Conservation (phyloP, 169 alveolate species). For the Eimeria brunetti region DNA sequence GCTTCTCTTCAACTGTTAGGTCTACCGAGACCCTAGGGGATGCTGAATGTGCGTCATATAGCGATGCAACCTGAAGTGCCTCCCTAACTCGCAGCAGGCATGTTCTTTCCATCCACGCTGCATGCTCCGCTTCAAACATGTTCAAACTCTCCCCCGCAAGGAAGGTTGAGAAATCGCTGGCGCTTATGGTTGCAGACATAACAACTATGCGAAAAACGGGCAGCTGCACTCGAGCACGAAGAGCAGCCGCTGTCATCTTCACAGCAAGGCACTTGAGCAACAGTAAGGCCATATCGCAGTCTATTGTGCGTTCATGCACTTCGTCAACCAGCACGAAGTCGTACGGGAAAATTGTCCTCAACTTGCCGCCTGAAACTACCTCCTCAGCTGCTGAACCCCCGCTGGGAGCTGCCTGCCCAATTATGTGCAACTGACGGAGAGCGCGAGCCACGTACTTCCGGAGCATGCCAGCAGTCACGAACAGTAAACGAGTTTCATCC, state of each 20-base stretch:
- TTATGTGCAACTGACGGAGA: slow-evolving; percentile 8
- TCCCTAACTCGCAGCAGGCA: slow-evolving; percentile 15
- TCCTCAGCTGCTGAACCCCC: background rate
- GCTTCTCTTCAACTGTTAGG: background rate
- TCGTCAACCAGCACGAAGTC: slow-evolving; percentile 50
- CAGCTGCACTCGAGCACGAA: slow-evolving; percentile 26
- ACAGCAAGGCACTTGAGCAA: slow-evolving; percentile 25
- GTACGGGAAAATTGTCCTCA: slow-evolving; percentile 13
- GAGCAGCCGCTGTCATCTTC: slow-evolving; percentile 25
- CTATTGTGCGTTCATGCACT: slow-evolving; percentile 32
- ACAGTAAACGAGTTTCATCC: slow-evolving; percentile 24
- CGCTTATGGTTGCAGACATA: slow-evolving; percentile 42
- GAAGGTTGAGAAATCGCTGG: slow-evolving; percentile 19
- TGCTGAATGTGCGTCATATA: background rate
- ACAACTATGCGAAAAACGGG: slow-evolving; percentile 35
- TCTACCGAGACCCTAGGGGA: background rate
- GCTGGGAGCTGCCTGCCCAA: background rate
- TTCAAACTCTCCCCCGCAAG: slow-evolving; percentile 50
- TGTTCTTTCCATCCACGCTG: slow-evolving; percentile 25
- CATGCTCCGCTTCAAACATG: slow-evolving; percentile 11
- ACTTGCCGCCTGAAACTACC: background rate
- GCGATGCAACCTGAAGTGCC: background rate
- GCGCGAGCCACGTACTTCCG: slow-evolving; percentile 50
- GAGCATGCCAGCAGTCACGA: slow-evolving; percentile 53
- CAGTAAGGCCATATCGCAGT: slow-evolving; percentile 45